Evolutionary conservation across 176 grass and related monocot species (phyloP).

Genomic region (Miscanthus lutarioriparius): DNA sequence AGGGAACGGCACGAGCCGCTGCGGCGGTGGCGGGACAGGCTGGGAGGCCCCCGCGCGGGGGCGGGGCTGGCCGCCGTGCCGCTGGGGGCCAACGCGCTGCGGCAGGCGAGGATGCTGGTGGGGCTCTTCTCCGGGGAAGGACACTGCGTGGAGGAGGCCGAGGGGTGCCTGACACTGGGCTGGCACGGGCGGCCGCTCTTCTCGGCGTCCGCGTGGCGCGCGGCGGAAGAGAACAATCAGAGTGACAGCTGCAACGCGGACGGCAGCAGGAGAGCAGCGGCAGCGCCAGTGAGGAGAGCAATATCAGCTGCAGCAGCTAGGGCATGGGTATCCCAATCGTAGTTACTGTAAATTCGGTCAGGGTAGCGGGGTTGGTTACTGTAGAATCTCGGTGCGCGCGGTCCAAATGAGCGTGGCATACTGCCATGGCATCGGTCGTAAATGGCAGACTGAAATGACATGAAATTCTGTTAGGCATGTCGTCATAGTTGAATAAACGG

Average conservation of each 20-base stretch:
- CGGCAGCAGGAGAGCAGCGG: constrained; percentile 28
- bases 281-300: constrained; percentile 40
- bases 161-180: constrained; percentile 81
- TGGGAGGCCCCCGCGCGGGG: not conserved
- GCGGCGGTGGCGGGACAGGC: constrained; percentile 56
- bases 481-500: constrained; percentile 19
- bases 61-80: constrained; percentile 62
- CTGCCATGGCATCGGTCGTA: no score
- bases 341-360: constrained; percentile 14
- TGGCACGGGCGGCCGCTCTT: constrained; percentile 88
- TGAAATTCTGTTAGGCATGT: not conserved
- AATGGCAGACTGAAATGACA: constrained; percentile 3
- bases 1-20: constrained; percentile 93
- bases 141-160: constrained; percentile 77
- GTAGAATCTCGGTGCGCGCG: not conserved
- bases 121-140: constrained; percentile 92
- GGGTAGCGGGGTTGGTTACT: not conserved
- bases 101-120: constrained; percentile 90
- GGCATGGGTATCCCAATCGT: not conserved
- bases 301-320: constrained; percentile 42
- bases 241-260: constrained; percentile 35
- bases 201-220: constrained; percentile 86
- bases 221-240: constrained; percentile 34
- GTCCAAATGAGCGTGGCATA: not conserved
- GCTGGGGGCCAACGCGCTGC: constrained; percentile 76